phyloP scores from a whole-genome alignment of 106 monocot genomes.

The Dendrobium officinale region DNA sequence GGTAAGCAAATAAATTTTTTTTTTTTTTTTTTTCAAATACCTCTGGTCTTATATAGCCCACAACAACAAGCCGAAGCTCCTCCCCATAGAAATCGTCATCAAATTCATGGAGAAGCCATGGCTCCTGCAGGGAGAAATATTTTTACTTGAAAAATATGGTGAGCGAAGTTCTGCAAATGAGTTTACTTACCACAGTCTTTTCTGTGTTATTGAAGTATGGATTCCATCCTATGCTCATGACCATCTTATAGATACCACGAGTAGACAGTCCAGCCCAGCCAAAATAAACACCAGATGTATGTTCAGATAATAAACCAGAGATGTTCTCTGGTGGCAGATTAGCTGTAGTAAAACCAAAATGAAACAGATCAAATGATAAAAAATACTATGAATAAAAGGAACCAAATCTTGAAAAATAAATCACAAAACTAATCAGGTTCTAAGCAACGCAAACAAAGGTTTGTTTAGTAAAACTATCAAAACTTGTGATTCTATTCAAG shows the following conservation, averaged over 20 bases:
- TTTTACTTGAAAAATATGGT: not conserved
- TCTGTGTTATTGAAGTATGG: conserved; percentile 91
- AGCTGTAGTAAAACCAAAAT: conserved; percentile 38
- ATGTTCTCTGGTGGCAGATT: conserved; percentile 82
- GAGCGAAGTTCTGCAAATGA: not conserved
- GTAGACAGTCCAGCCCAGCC: conserved; percentile 77
- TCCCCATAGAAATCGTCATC: conserved; percentile 91
- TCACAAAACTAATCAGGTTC: not conserved
- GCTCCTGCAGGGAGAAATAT: conserved; percentile 45
- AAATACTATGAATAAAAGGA: not conserved
- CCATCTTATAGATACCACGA: conserved; percentile 87
- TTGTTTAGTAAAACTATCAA: not conserved
- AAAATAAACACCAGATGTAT: conserved; percentile 91
- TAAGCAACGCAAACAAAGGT: not conserved
- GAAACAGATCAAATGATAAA: not conserved
- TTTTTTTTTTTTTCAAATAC: conserved; percentile 21
- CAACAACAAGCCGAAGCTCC: conserved; percentile 77
- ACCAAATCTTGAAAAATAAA: not conserved
- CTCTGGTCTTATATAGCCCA: conserved; percentile 95
- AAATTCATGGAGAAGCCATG: conserved; percentile 90
- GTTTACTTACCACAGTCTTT: conserved; percentile 69
- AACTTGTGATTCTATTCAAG: not conserved
- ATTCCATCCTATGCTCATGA: conserved; percentile 97
- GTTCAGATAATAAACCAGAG: conserved; percentile 59
- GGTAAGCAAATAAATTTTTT: not conserved